phyloP scores from a whole-genome alignment of 129 eudicot genomes.

The Artemisia annua region DNA sequence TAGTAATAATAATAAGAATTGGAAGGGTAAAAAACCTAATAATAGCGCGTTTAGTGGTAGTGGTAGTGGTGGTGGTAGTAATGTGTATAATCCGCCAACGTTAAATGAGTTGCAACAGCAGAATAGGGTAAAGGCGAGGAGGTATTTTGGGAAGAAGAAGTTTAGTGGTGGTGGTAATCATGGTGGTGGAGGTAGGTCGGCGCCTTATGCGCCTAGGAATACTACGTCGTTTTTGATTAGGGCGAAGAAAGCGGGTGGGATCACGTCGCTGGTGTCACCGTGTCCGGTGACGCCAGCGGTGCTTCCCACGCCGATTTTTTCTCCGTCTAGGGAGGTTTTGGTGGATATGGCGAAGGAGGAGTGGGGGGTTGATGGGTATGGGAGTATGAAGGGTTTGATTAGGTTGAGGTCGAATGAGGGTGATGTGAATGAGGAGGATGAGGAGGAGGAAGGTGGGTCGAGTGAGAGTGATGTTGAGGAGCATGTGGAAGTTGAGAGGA shows the following conservation, averaged over 20 bases:
- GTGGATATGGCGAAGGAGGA: conserved; percentile 83
- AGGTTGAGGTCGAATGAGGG: conserved; percentile 64
- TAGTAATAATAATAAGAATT: conserved; percentile 37
- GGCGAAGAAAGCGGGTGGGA: conserved; percentile 89
- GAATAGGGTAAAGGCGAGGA: conserved; percentile 68
- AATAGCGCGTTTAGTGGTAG: conserved; percentile 44
- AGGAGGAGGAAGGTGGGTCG: conserved; percentile 69
- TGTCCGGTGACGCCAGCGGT: conserved; percentile 86
- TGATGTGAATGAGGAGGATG: conserved; percentile 58
- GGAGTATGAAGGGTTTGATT: conserved; percentile 49
- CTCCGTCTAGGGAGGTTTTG: conserved; percentile 43
- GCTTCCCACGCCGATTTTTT: conserved; percentile 77
- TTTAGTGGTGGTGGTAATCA: conserved; percentile 19
- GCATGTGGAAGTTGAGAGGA: conserved; percentile 85
- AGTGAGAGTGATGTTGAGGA: conserved; percentile 95
- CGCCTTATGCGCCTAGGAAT: conserved; percentile 85
- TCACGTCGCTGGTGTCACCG: conserved; percentile 75
- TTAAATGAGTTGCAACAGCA: conserved; percentile 70
- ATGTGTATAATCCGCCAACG: conserved; percentile 65
- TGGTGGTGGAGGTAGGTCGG: conserved; percentile 50
- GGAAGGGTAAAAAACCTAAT: conserved; percentile 78
- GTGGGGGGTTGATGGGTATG: conserved; percentile 72
- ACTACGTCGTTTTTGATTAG: conserved; percentile 77
- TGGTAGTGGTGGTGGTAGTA: conserved; percentile 27
- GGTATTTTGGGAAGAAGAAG: conserved; percentile 68